Percentiles rank a stretch among this genome's conserved stretches.
phyloP scores from a whole-genome alignment of 495 filamentous ascomycete species.

The Aspergillus diversus region DNA sequence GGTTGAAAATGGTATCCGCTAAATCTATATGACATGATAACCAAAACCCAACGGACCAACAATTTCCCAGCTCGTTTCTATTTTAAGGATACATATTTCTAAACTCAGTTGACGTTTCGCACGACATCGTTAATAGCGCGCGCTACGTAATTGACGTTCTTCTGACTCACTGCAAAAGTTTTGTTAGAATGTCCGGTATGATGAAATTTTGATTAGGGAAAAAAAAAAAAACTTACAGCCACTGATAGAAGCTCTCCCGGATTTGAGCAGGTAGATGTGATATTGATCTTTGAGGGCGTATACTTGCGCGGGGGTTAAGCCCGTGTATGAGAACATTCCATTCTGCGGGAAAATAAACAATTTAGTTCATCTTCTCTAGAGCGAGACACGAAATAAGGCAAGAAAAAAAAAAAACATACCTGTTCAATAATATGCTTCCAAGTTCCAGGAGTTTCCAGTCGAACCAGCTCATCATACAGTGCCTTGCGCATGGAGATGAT shows the following conservation, averaged over 20 bases:
- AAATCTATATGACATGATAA: too few relatives aligned
- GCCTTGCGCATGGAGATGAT: constrained; percentile 53
- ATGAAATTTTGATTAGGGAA: not conserved
- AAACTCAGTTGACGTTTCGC: constrained; percentile 41
- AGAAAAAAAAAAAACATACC: constrained; percentile 27
- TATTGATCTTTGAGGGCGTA: constrained; percentile 50
- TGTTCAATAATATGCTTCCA: constrained; percentile 56
- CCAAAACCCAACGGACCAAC: too few relatives aligned
- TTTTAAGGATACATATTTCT: too few relatives aligned
- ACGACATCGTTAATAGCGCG: constrained; percentile 51
- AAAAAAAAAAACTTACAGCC: constrained; percentile 39
- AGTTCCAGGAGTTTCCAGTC: constrained; percentile 49
- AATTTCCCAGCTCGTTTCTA: too few relatives aligned
- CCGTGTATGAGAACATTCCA: constrained; percentile 59
- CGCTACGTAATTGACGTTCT: constrained; percentile 54
- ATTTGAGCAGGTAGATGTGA: constrained; percentile 54
- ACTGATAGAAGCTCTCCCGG: constrained; percentile 52
- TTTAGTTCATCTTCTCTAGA: not conserved
- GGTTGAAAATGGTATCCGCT: too few relatives aligned
- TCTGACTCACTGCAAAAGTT: constrained; percentile 50
- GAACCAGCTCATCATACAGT: constrained; percentile 47
- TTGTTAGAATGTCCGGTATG: constrained; percentile 6
- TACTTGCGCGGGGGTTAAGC: constrained; percentile 49
- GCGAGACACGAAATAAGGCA: not conserved
- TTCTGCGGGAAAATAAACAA: constrained; percentile 34